Conservation (phyloP, 1,139 yeast genomes). For the Blastobotrys indianensis region DNA sequence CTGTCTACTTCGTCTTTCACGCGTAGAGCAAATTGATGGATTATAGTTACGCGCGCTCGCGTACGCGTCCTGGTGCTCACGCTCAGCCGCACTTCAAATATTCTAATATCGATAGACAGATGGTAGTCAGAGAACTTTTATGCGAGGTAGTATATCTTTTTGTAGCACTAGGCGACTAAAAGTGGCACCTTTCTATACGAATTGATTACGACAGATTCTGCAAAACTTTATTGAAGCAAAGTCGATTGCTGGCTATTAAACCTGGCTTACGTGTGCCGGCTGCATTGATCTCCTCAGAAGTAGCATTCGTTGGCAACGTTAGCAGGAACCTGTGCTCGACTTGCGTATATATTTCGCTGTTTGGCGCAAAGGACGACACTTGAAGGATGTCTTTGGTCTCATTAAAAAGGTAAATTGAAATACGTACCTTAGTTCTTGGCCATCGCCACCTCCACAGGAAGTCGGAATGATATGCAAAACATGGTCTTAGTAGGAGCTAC, state of each 20-base stretch:
- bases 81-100: no score
- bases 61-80: no score
- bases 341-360: conserved; percentile 49
- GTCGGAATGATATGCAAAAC: conserved; percentile 78
- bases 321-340: conserved; percentile 45
- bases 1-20: no score
- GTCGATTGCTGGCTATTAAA: conserved; percentile 57
- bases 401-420: conserved; percentile 40
- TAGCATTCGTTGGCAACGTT: conserved; percentile 51
- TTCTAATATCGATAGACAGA: no score
- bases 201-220: no score
- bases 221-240: no score
- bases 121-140: no score
- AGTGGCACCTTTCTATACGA: no score
- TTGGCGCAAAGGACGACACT: conserved; percentile 45
- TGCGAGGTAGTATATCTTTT: no score
- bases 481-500: conserved; percentile 97
- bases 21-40: no score
- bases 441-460: conserved; percentile 71
- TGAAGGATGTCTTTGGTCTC: conserved; percentile 45
- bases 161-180: no score
- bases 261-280: conserved; percentile 64
- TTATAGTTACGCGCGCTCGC: no score
- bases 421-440: not conserved
- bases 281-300: conserved; percentile 54